These are phyloP conservation scores for Penicillium maclennaniae DNA, from an alignment of 495 filamentous ascomycete genomes.

Conservation along the genomic window DNA sequence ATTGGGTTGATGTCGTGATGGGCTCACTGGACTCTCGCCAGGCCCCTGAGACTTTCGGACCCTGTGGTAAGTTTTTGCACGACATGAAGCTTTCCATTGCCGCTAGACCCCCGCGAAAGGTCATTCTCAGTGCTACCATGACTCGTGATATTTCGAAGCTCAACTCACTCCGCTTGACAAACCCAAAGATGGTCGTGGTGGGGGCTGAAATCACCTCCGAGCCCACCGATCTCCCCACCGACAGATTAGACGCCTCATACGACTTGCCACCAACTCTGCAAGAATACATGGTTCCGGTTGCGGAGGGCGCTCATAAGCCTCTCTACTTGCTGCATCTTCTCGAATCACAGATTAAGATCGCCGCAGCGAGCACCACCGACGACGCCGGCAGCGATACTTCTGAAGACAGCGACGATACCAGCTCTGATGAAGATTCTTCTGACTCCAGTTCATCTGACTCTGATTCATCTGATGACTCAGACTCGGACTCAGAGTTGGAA, in stretches of 20 bases:
- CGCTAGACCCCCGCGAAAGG: slow-evolving; percentile 55
- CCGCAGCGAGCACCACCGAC: slow-evolving; percentile 11
- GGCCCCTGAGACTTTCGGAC: slow-evolving; percentile 48
- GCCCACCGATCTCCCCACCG: slow-evolving; percentile 22
- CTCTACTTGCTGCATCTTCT: slow-evolving; percentile 62
- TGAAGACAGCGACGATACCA: slow-evolving; percentile 29
- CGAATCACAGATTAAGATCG: slow-evolving; percentile 33
- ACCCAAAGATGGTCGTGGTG: slow-evolving; percentile 74
- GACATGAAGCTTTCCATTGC: slow-evolving; percentile 35
- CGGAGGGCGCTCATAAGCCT: slow-evolving; percentile 75
- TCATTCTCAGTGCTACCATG: slow-evolving; percentile 91
- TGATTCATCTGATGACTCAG: slow-evolving; percentile 21
- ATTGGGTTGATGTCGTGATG: slow-evolving; percentile 78
- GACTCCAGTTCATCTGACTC: slow-evolving; percentile 19
- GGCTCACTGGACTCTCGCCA: slow-evolving; percentile 52
- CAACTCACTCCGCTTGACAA: slow-evolving; percentile 63
- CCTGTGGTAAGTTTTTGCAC: slow-evolving; percentile 36
- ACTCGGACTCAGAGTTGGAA: slow-evolving; percentile 1
- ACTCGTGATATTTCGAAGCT: slow-evolving; percentile 80
- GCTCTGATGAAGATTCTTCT: slow-evolving; percentile 26
- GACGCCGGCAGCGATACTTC: slow-evolving; percentile 30
- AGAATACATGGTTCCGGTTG: slow-evolving; percentile 72
- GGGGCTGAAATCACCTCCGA: slow-evolving; percentile 45
- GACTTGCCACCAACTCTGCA: slow-evolving; percentile 64
- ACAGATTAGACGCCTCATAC: slow-evolving; percentile 37